phyloP scores from a whole-genome alignment of 2,329 filamentous ascomycete genomes.

The Xylaria polymorpha region DNA sequence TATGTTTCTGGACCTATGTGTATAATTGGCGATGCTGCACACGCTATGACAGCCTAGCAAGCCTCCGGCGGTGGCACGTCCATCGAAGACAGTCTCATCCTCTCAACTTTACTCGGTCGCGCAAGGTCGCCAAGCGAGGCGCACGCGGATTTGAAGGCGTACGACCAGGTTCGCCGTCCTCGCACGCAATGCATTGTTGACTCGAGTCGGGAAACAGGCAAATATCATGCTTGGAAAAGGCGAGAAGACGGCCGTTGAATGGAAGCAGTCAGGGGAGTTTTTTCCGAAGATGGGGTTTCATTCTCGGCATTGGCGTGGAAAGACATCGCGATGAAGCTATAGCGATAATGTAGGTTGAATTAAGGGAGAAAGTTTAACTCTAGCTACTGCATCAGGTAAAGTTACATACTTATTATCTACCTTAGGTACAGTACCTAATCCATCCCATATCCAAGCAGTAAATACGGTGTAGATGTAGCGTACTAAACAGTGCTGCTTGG shows the following conservation, averaged over 20 bases:
- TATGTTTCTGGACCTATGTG: conserved; percentile 41
- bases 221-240: neutral
- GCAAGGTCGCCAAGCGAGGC: conserved; percentile 34
- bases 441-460: neutral
- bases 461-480: too few species aligned
- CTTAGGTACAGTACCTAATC: too few species aligned
- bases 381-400: neutral
- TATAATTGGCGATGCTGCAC: conserved; percentile 40
- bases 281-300: neutral
- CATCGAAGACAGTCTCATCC: conserved; percentile 42
- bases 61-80: conserved; percentile 43
- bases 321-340: neutral
- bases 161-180: conserved; percentile 39
- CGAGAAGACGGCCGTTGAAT: neutral
- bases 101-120: conserved; percentile 38
- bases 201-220: neutral
- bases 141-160: conserved; percentile 32
- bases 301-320: neutral
- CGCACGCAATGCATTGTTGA: neutral
- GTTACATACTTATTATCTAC: too few species aligned
- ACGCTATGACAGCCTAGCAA: conserved; percentile 42
- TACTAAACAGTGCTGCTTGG: neutral
- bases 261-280: neutral
- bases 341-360: neutral
- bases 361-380: neutral